Conservation (phyloP, 1,139 yeast genomes). For the Suhomyces panamericanus region DNA sequence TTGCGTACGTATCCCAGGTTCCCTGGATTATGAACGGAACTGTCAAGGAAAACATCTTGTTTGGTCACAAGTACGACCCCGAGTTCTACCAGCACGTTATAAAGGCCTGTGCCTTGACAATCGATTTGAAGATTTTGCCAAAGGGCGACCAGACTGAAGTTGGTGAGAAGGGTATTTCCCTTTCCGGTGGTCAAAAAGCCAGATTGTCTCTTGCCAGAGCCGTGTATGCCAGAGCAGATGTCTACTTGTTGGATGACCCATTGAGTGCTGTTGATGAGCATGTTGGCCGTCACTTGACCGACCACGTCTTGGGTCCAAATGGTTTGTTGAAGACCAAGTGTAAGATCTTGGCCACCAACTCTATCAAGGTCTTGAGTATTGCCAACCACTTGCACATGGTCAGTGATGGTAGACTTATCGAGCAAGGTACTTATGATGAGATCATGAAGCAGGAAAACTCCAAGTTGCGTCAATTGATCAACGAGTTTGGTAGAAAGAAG, state of each 20-base stretch:
- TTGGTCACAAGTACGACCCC: conserved; percentile 72
- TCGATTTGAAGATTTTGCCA: conserved; percentile 73
- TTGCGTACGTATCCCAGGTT: conserved; percentile 28
- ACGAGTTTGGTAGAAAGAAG: conserved; percentile 69
- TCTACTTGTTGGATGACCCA: conserved; percentile 88
- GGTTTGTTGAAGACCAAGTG: conserved; percentile 80
- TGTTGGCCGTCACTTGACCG: conserved; percentile 81
- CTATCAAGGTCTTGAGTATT: conserved; percentile 76
- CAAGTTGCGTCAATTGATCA: conserved; percentile 60
- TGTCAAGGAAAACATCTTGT: conserved; percentile 42
- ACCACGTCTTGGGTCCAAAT: conserved; percentile 74
- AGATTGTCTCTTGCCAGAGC: conserved; percentile 92
- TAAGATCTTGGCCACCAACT: conserved; percentile 83
- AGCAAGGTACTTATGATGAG: conserved; percentile 70
- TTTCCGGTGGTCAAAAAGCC: conserved; percentile 97
- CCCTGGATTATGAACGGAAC: conserved; percentile 46
- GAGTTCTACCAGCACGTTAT: conserved; percentile 76
- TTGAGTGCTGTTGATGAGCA: conserved; percentile 95
- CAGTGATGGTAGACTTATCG: conserved; percentile 73
- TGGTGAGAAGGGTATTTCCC: conserved; percentile 95
- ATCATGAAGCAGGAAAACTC: conserved; percentile 55
- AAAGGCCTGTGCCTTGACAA: conserved; percentile 82
- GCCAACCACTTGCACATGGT: conserved; percentile 77
- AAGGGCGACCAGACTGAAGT: conserved; percentile 91
- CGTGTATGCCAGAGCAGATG: conserved; percentile 91